Base-by-base conservation (phyloP, 768 basidiomycete genomes). In the Tricholoma matsutake region DNA sequence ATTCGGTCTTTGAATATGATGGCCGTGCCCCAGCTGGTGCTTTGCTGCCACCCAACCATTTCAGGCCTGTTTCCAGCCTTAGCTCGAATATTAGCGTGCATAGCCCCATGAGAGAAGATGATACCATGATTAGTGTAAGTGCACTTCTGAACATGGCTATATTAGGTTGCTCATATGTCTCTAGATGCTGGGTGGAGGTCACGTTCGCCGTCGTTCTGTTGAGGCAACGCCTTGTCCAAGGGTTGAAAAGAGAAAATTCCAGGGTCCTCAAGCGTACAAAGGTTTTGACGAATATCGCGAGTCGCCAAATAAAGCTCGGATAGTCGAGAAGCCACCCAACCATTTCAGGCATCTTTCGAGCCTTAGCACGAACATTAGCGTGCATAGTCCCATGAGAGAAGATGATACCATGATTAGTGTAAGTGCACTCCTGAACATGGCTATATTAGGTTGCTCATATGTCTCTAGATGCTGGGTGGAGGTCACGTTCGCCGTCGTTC, bases 361-460 rank as follows among this genome's bases (percentile, higher is more conserved):
- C 35, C 66, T 86, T 56, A 91, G 88, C 66, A 73, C 82, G 37
- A 61, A 74, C 60, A 77, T 16, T 18, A 32, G 75, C 31, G 70
- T 73, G 3, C 81, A 84, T 43, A 84, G 83, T 60, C 81, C 86
- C 0, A 71, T 73, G 47, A 80, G 79, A 63, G 90, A 92, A 28
- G 88, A 91, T 61, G 91, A 92, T 64, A 92, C 92, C 0, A 91
- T 92, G 89, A 87, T 92, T 52, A 84, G 83, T 39, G 89, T 91
- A 71, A 68, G 86, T 75, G 34, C 2, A 9, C 32, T 29, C 52
- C 22, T 20, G 51, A 29, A 41, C 16, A 18, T 32, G 7, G 7
- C 16, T 4, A 10, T 4, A 16, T 37, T n/a, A 54, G 4, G 32
- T 55, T 39, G 28, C 52, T 69, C 43, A 58, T 29, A 60, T 28